Evolutionary conservation across 1,284 basidiomycete genomes (phyloP), one percentile per base, ranked within the genome.

Genomic region (Thecaphora thlaspeos): DNA sequence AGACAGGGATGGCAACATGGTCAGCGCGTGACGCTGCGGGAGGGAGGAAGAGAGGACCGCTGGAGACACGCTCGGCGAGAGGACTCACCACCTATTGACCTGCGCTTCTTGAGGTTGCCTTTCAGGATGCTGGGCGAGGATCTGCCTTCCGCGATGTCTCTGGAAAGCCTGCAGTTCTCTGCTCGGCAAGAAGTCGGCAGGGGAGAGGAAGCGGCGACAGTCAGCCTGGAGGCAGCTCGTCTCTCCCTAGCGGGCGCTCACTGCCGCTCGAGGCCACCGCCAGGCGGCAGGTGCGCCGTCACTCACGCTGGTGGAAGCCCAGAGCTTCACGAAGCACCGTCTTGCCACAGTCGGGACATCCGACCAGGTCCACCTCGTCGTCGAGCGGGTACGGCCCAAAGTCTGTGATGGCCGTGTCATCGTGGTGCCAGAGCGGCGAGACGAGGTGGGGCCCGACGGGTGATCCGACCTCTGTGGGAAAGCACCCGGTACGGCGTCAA

Each of bases 341-440:
- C 36, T 70, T 74, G 47, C 30, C 28, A 47, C 75, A 77, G 28
- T 68, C 59, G 12, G 28, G 18, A 23, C 75, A 77, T 38, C 55
- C 59, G 32, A 75, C 64, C 23, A 77, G 59, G 10, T 61, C 59
- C 11, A 75, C 56, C 23, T 73, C 61, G 43, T 74, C 72, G 46
- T 71, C 68, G 14, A 77, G 58, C 17, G 62, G 11, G n/a, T 62
- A 61, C 8, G 64, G 63, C 7, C 75, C 75, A 48, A 77, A 75
- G 53, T 74, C 72, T 26, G 70, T 72, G 22, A 77, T 70, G 44
- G 75, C 59, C 15, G 59, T 56, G 39, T 74, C 75, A 41, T 77
- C 63, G 36, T 50, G 57, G 54, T 73, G 65, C 73, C 71, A 74
- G 0, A 58, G 54, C 5, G 63, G 58, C 15, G 61, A 51, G 28